Evolutionary conservation across 2,329 filamentous ascomycete species (phyloP).

Genomic region (Aspergillus piperis): DNA sequence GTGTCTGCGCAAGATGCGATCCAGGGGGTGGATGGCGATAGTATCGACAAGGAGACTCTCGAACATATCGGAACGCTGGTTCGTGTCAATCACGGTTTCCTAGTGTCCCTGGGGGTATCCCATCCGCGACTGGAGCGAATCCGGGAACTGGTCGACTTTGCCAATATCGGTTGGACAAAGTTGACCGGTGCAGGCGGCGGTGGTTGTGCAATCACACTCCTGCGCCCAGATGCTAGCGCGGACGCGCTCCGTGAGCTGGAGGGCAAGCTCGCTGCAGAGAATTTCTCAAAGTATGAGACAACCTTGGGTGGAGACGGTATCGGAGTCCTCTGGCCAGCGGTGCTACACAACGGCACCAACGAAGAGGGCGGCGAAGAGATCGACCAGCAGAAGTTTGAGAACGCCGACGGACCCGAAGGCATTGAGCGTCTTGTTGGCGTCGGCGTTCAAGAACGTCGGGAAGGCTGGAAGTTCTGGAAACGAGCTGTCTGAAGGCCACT

Average conservation of each 20-base stretch:
- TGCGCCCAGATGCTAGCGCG: slow-evolving; percentile 65
- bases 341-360: slow-evolving; percentile 79
- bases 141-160: slow-evolving; percentile 84
- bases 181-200: slow-evolving; percentile 94
- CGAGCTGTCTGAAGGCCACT: slow-evolving; percentile 23
- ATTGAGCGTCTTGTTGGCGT: slow-evolving; percentile 88
- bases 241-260: slow-evolving; percentile 66
- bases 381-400: slow-evolving; percentile 83
- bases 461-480: slow-evolving; percentile 87
- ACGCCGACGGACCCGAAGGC: slow-evolving; percentile 78
- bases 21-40: slow-evolving; percentile 66
- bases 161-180: slow-evolving; percentile 94
- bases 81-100: slow-evolving; percentile 87
- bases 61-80: slow-evolving; percentile 81
- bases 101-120: slow-evolving; percentile 89
- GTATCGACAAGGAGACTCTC: slow-evolving; percentile 63
- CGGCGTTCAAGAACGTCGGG: slow-evolving; percentile 65
- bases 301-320: slow-evolving; percentile 92
- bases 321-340: slow-evolving; percentile 89
- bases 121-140: slow-evolving; percentile 91
- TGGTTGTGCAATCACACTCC: slow-evolving; percentile 89
- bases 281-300: slow-evolving; percentile 82
- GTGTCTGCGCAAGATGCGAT: slow-evolving; percentile 59
- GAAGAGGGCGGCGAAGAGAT: slow-evolving; percentile 89
- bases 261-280: slow-evolving; percentile 65